Evolutionary conservation across 1,284 basidiomycete genomes (phyloP).

Genomic region (Phylloboletellus chloephorus): DNA sequence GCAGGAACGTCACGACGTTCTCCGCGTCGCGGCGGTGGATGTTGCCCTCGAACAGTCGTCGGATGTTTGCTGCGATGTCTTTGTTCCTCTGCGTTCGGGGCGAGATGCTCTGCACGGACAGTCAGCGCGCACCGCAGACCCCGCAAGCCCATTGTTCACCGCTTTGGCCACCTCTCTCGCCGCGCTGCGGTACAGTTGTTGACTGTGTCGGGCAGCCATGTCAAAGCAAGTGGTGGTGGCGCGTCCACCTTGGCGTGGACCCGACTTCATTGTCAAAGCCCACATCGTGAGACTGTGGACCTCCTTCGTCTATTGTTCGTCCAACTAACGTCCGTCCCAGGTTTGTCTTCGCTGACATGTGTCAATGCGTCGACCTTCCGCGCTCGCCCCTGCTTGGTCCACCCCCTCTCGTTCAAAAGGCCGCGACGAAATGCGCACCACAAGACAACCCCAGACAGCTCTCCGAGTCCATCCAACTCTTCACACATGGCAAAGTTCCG

Average conservation of each 20-base stretch:
- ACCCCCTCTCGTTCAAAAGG: slow-evolving; percentile 18
- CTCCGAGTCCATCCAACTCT: not conserved
- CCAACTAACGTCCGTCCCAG: slow-evolving; percentile 6
- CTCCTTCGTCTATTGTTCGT: slow-evolving; percentile 21
- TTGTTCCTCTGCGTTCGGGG: slow-evolving; percentile 43
- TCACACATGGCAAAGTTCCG: slow-evolving; percentile 19
- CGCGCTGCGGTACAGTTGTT: slow-evolving; percentile 39
- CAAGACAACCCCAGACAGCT: not conserved
- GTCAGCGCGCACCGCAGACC: slow-evolving; percentile 10
- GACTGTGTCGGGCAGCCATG: slow-evolving; percentile 21
- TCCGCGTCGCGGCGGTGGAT: slow-evolving; percentile 44
- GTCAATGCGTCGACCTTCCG: slow-evolving; percentile 18
- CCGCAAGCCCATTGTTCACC: slow-evolving; percentile 27
- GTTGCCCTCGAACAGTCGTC: slow-evolving; percentile 50
- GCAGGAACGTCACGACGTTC: slow-evolving; percentile 68
- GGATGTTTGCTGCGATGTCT: slow-evolving; percentile 47
- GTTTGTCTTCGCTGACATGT: slow-evolving; percentile 6
- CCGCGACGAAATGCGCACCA: not conserved
- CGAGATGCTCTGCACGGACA: slow-evolving; percentile 34
- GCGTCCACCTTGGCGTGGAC: not conserved
- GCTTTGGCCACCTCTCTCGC: slow-evolving; percentile 40
- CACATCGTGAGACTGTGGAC: slow-evolving; percentile 16
- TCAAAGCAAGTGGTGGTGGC: slow-evolving; percentile 16
- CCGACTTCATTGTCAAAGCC: slow-evolving; percentile 11
- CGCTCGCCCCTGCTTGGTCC: not conserved